Evolutionary conservation across 2,329 filamentous ascomycete genomes (phyloP).

Genomic region (Neocucurbitaria cava): DNA sequence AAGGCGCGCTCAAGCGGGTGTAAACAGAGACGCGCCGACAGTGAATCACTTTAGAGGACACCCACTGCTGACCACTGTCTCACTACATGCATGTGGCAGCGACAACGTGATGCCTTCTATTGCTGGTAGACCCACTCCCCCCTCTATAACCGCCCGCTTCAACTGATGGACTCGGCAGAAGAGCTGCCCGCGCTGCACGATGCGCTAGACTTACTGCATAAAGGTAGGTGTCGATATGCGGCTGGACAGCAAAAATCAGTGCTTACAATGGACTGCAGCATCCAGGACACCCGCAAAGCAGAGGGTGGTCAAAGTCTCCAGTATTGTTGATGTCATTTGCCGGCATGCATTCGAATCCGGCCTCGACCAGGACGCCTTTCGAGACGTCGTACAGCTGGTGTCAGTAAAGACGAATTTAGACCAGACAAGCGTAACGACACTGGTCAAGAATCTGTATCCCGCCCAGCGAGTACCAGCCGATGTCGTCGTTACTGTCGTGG

Average conservation of each 20-base stretch:
- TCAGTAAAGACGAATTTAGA: conserved; percentile 74
- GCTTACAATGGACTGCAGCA: conserved; percentile 40
- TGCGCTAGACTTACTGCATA: conserved; percentile 46
- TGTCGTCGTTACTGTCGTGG: conserved; percentile 70
- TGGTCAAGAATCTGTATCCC: conserved; percentile 80
- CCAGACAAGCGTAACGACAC: conserved; percentile 72
- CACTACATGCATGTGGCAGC: conserved; percentile 28
- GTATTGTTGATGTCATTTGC: conserved; percentile 68
- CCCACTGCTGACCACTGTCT: conserved; percentile 33
- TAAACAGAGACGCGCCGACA: conserved; percentile 38
- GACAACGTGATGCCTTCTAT: conserved; percentile 41
- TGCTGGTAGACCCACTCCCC: conserved; percentile 29
- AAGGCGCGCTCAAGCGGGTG: conserved; percentile 29
- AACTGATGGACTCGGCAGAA: conserved; percentile 37
- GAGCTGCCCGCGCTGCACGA: conserved; percentile 40
- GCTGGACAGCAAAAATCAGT: conserved; percentile 17
- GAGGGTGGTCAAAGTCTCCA: conserved; percentile 67
- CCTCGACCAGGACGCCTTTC: conserved; percentile 66
- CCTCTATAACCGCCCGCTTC: conserved; percentile 6
- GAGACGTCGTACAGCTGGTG: conserved; percentile 70
- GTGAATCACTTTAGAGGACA: conserved; percentile 5
- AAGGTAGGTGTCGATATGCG: conserved; percentile 36
- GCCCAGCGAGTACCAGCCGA: conserved; percentile 67
- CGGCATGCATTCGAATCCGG: conserved; percentile 72
- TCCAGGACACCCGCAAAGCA: conserved; percentile 66